Percentiles rank a stretch among this genome's conserved stretches.
phyloP scores from a whole-genome alignment of 176 grass and related monocot genomes.

The Carex scoparia region DNA sequence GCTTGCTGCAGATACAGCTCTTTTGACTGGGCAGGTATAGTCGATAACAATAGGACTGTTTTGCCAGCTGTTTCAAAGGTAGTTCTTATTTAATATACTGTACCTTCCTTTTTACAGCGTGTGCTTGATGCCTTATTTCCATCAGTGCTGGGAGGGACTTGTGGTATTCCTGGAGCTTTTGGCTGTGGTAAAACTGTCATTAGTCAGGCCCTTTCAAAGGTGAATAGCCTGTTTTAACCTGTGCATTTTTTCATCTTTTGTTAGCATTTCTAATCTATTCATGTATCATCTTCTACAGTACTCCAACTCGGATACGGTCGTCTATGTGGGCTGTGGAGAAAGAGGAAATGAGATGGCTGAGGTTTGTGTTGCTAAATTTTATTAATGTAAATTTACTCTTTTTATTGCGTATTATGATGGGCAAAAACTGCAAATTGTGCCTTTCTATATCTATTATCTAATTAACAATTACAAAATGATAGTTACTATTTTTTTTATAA shows the following conservation, averaged over 20 bases:
- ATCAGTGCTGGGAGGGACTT: constrained; percentile 83
- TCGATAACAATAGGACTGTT: background rate
- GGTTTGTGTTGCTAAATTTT: constrained; percentile 22
- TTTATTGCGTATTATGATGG: background rate
- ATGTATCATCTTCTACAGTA: constrained; percentile 42
- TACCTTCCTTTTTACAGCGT: constrained; percentile 46
- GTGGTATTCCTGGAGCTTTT: constrained; percentile 91
- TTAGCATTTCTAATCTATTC: constrained; percentile 20
- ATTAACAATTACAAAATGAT: background rate
- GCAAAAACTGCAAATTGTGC: background rate
- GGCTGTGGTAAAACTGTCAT: constrained; percentile 98
- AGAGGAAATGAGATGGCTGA: constrained; percentile 96
- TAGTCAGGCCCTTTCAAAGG: constrained; percentile 97
- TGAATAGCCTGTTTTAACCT: constrained; percentile 15
- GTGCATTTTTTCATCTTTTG: background rate
- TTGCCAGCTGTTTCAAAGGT: background rate
- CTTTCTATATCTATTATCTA: background rate
- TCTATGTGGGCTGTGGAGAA: constrained; percentile 91
- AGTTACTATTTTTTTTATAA: background rate
- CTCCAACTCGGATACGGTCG: constrained; percentile 81
- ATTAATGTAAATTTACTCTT: background rate
- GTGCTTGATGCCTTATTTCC: constrained; percentile 91
- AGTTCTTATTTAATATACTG: constrained; percentile 20
- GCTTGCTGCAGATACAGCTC: constrained; percentile 78
- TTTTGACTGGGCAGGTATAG: constrained; percentile 78